These are phyloP conservation scores for Rhizophagus prolifer DNA, from an alignment of 192 early-diverging fungal species.

Conservation along the genomic window DNA sequence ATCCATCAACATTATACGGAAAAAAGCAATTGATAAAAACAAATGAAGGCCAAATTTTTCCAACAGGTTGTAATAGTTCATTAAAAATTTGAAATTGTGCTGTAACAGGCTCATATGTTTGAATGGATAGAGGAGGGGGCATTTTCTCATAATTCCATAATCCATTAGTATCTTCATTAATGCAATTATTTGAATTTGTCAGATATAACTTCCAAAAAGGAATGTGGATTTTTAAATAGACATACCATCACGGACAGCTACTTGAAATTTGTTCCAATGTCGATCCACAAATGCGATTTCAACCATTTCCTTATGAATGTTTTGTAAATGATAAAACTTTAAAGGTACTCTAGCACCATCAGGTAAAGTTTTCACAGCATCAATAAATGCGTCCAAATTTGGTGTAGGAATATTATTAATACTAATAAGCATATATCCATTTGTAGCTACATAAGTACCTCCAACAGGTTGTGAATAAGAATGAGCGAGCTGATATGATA, in stretches of 20 bases:
- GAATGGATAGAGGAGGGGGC: slow-evolving; percentile 55
- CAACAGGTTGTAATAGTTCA: slow-evolving; percentile 65
- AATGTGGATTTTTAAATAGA: not conserved
- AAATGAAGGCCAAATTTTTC: slow-evolving; percentile 74
- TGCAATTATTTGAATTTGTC: not conserved
- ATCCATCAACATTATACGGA: slow-evolving; percentile 75
- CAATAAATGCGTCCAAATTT: slow-evolving; percentile 65
- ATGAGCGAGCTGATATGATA: slow-evolving; percentile 78
- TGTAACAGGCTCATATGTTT: slow-evolving; percentile 54
- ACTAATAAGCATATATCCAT: slow-evolving; percentile 66
- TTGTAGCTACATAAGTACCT: slow-evolving; percentile 80
- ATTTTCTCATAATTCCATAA: slow-evolving; percentile 77
- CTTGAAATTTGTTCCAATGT: slow-evolving; percentile 81
- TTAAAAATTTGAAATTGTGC: slow-evolving; percentile 75
- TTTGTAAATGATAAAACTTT: slow-evolving; percentile 74
- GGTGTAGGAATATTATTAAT: slow-evolving; percentile 66
- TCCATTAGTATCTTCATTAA: slow-evolving; percentile 61
- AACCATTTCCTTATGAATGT: slow-evolving; percentile 78
- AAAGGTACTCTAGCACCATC: slow-evolving; percentile 59
- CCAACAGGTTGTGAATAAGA: slow-evolving; percentile 66
- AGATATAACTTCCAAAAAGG: not conserved
- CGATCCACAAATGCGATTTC: slow-evolving; percentile 82
- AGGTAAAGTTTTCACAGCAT: slow-evolving; percentile 60
- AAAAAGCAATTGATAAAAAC: slow-evolving; percentile 79
- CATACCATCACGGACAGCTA: slow-evolving; percentile 73